These are phyloP conservation scores for Eucalyptus regnans DNA, from an alignment of 345 rosid genomes.

Conservation along the genomic window DNA sequence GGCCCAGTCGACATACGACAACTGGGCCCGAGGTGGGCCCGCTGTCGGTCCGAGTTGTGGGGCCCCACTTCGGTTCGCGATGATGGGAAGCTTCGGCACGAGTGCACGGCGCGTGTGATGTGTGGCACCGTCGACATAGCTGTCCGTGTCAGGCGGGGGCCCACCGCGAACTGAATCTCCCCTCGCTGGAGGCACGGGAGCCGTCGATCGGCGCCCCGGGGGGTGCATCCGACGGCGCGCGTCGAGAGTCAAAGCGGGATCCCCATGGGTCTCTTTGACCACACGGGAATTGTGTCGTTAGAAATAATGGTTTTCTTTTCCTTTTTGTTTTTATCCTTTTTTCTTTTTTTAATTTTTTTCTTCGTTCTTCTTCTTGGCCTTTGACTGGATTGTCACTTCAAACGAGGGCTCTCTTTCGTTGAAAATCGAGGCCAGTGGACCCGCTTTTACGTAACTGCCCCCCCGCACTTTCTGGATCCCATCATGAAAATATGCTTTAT, in stretches of 20 bases:
- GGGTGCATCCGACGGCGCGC: neutral
- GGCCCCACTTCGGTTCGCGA: neutral
- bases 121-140: neutral
- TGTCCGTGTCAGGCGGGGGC: slow-evolving; percentile 1
- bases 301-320: neutral
- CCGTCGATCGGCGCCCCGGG: neutral
- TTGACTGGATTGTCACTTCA: slow-evolving; percentile 70
- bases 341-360: neutral
- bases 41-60: neutral
- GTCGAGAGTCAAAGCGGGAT: neutral
- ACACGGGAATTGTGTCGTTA: slow-evolving; percentile 23
- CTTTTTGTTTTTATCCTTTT: neutral
- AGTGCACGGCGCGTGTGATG: slow-evolving; percentile 2
- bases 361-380: slow-evolving; percentile 27
- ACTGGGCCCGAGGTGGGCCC: neutral
- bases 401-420: slow-evolving; percentile 51
- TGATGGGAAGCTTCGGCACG: neutral
- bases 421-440: slow-evolving; percentile 17
- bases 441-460: slow-evolving; percentile 16
- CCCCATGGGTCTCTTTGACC: slow-evolving; percentile 15
- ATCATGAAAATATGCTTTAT: too few species aligned
- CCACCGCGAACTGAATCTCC: neutral
- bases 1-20: neutral
- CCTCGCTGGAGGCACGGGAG: neutral
- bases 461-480: neutral